Evolutionary conservation across 2,329 filamentous ascomycete species (phyloP), one percentile per base, ranked within the genome.

Genomic region (Diaporthe capsici): DNA sequence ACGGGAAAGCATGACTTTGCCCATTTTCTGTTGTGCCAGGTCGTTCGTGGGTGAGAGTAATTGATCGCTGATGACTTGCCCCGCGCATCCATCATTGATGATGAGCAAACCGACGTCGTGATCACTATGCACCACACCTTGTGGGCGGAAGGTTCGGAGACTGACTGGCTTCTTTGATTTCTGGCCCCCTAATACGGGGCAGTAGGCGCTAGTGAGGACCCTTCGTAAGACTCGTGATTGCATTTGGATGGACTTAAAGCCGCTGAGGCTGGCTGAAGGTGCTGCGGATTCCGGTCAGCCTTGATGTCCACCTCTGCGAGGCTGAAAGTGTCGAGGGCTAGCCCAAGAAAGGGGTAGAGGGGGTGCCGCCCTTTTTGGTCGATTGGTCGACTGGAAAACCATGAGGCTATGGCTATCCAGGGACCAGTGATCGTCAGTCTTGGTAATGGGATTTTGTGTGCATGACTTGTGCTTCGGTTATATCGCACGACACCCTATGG

Each of bases 211-310:
- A 68, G 47, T 53, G 47, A 68, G 34, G 47, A 49, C 42, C 20
- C 17, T 15, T 67, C n/a, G 10, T n/a, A n/a, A 51, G 22, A 28
- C 37, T 31, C 12, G 49, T 55, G 47, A 47, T 68, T 25, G n/a
- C 34, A 37, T 44, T 22, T 13, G n/a, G 51, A 17, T 58, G 65
- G 37, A 28, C 31, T 37, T 34, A 22, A 61, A 47, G 73, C 49
- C 28, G 53, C 65, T 37, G 65, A 61, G 55, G 65, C 73, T 74
- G 65, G 57, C 55, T 75, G 55, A 20, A 51, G 39, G 44, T 44
- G 44, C 37, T 28, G n/a, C 42, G 17, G 9, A 25, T n/a, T 17
- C 37, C 31, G n/a, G 57, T 22, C 31, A 63, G 57, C 17, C 47
- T 51, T 42, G 47, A 31, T 15, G 12, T 51, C 47, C n/a, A 42